phyloP scores from a whole-genome alignment of 1,139 yeast genomes.

The Insectozyma bohioensis region DNA sequence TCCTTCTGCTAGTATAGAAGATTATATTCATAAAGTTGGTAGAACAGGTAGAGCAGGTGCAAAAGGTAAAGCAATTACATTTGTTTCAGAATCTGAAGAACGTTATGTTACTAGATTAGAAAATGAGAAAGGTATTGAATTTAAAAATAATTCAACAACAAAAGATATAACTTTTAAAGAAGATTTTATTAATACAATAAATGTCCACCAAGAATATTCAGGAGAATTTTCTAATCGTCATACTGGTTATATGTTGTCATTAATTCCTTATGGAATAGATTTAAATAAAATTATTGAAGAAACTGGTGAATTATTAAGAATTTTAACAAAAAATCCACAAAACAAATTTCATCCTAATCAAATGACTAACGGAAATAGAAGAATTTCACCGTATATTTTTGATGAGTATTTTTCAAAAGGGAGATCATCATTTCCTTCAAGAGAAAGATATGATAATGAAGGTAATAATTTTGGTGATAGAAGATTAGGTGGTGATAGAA shows the following conservation, averaged over 20 bases:
- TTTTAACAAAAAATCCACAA: conserved; percentile 16
- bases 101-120: conserved; percentile 46
- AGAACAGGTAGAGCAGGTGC: conserved; percentile 96
- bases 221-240: too few species aligned
- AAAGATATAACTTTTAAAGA: conserved; percentile 4
- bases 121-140: conserved; percentile 46
- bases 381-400: too few species aligned
- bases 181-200: too few species aligned
- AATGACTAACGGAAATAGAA: too few species aligned
- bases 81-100: conserved; percentile 46
- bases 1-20: conserved; percentile 69
- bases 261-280: too few species aligned
- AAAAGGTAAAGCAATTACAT: conserved; percentile 64
- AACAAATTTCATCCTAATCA: too few species aligned
- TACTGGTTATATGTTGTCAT: too few species aligned
- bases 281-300: conserved; percentile 10
- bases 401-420: too few species aligned
- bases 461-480: neutral
- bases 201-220: too few species aligned
- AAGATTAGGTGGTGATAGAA: conserved; percentile 1
- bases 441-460: neutral
- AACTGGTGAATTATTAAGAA: conserved; percentile 13
- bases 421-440: neutral
- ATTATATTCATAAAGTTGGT: conserved; percentile 91
- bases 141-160: neutral